Conservation (phyloP, 169 alveolate genomes). For the Eimeria tenella region DNA sequence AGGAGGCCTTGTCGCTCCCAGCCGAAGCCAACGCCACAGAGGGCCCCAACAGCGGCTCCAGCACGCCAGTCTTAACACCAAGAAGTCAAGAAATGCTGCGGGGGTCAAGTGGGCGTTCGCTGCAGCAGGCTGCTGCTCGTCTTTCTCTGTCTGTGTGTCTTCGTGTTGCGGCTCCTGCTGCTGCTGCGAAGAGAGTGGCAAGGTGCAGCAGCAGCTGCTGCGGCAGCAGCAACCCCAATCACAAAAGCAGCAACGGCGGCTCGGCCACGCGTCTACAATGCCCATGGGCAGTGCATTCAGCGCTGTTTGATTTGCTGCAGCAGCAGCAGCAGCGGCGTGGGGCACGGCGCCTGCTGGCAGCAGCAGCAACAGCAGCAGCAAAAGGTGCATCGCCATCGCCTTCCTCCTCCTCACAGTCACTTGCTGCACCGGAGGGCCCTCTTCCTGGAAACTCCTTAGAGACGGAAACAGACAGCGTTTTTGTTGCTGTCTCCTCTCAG, state of each 20-base stretch:
- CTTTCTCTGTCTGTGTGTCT: conserved; percentile 3
- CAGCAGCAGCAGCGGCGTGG: conserved; percentile 51
- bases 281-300: conserved; percentile 10
- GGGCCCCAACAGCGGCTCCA: conserved; percentile 9
- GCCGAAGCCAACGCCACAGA: neutral
- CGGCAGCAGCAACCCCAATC: conserved; percentile 1
- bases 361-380: conserved; percentile 20
- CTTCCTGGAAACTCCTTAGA: neutral
- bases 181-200: conserved; percentile 5
- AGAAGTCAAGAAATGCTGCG: neutral
- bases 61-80: neutral
- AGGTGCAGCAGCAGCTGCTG: neutral
- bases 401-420: conserved; percentile 28
- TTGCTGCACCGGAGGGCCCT: conserved; percentile 1
- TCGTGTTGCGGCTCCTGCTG: neutral
- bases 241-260: neutral
- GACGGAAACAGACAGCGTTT: neutral
- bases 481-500: conserved; percentile 21
- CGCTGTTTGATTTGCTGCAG: conserved; percentile 34
- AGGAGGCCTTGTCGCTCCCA: conserved; percentile 24
- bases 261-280: conserved; percentile 22
- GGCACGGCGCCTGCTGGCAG: neutral
- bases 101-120: neutral
- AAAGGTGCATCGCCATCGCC: conserved; percentile 23
- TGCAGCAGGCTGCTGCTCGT: conserved; percentile 30